Evolutionary conservation across 2,329 filamentous ascomycete genomes (phyloP).

Genomic region (Diaporthe humulicola): DNA sequence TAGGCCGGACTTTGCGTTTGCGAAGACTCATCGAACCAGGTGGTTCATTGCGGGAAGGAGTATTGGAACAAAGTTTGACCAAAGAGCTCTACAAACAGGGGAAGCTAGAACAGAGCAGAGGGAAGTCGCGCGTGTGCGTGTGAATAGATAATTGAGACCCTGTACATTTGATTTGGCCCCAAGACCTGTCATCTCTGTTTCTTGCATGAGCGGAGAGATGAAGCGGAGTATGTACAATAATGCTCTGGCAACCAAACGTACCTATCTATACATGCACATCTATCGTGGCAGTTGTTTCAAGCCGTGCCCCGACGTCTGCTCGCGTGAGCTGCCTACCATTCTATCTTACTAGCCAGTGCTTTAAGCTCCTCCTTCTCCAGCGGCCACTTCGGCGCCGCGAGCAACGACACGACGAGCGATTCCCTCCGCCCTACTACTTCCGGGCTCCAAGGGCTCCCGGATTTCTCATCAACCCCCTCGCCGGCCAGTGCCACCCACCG

Average conservation of each 20-base stretch:
- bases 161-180: neutral
- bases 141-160: slow-evolving; percentile 21
- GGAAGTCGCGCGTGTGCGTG: neutral
- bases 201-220: slow-evolving; percentile 5
- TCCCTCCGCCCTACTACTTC: slow-evolving; percentile 11
- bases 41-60: slow-evolving; percentile 1
- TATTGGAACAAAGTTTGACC: slow-evolving; percentile 7
- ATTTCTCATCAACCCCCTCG: neutral
- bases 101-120: slow-evolving; percentile 11
- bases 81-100: neutral
- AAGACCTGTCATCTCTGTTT: neutral
- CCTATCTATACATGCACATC: neutral
- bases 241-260: neutral
- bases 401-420: slow-evolving; percentile 12
- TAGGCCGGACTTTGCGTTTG: neutral
- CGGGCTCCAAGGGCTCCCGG: neutral
- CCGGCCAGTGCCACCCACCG: slow-evolving; percentile 63
- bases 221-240: neutral
- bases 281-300: neutral
- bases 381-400: slow-evolving; percentile 12
- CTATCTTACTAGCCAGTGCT: neutral
- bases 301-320: neutral
- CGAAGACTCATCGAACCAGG: neutral
- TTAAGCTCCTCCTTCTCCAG: neutral
- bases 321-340: neutral